Base-by-base conservation (phyloP, 2,329 filamentous ascomycete species). In the Periconia sp. region DNA sequence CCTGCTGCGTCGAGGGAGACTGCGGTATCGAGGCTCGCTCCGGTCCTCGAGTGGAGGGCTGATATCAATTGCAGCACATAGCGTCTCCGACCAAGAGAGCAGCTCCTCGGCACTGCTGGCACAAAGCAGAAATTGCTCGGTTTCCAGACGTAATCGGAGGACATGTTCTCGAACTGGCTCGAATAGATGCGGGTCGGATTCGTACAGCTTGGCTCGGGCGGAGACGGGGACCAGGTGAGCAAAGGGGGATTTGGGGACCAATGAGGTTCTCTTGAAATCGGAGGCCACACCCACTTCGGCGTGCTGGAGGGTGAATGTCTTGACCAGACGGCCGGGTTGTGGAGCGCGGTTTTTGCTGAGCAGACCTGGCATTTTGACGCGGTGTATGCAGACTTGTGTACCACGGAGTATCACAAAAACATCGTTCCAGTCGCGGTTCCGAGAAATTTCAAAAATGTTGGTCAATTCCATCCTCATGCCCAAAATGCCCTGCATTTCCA, bases 281-380 rank as follows among this genome's bases (percentile, higher is more conserved):
- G 85, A 82, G 10, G 89, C 89, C 56, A 91, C 82, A 11, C 89
- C 89, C 19, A 88, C 84, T 71, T 92, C 89, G 19, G 88, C 89
- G 67, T 91, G 86, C 58, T 90, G 82, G 45, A 92, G 78, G 49
- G 85, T 88, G 68, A 90, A 92, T n/a, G 81, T 82, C 68, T 80
- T 83, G 58, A 90, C 76, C 37, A 91, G 73, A 51, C 78, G 78
- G 18, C 82, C 83, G 73, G 87, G 41, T 74, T 77, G 27, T 77
- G 82, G 61, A 76, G 78, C 64, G 81, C 80, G 17, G 79, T 74
- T 75, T 58, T 79, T 81, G 63, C 66, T 69, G 57, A 73, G 65
- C 27, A 74, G 51, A 42, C 59, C 37, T 1, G 82, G 79, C 61
- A 81, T 81, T 72, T 88, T 89, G 50, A 82, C 78, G 48, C 82